Percentiles rank a stretch among this genome's conserved stretches.
These are phyloP conservation scores for Phytopythium chamaehyphon DNA, from an alignment of 352 stramenopile genomes.

Conservation along the genomic window DNA sequence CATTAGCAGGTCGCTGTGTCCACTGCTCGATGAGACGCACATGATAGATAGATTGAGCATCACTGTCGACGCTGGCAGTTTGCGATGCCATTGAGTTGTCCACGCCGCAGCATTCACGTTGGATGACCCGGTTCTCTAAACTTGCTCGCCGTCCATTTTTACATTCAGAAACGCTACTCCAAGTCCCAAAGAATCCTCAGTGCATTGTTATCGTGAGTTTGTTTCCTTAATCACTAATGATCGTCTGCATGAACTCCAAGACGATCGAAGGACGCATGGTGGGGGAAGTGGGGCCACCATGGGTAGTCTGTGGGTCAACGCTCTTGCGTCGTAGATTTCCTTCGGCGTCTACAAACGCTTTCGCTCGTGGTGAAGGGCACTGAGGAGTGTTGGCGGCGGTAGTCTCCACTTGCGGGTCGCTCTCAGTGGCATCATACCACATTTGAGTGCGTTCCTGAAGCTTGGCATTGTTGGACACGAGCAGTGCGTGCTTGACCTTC, in stretches of 20 bases:
- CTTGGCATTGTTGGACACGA: conserved; percentile 13
- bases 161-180: no score
- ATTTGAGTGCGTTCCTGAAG: conserved; percentile 20
- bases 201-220: background rate
- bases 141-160: no score
- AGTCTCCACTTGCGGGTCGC: conserved; percentile 26
- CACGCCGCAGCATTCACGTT: no score
- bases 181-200: no score
- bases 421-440: conserved; percentile 25
- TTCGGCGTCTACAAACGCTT: conserved; percentile 26
- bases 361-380: conserved; percentile 20
- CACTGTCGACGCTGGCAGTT: conserved; percentile 1
- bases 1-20: no score
- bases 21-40: conserved; percentile 32
- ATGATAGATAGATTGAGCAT: conserved; percentile 26
- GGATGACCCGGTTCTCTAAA: no score
- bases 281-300: background rate
- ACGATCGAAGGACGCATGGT: conserved; percentile 17
- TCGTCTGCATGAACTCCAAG: conserved; percentile 25
- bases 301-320: background rate
- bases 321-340: conserved; percentile 32
- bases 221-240: conserved; percentile 20
- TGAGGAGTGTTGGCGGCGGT: conserved; percentile 17
- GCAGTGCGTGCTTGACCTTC: conserved; percentile 20
- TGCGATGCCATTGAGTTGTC: no score